Evolutionary conservation across 495 filamentous ascomycete genomes (phyloP).

Genomic region (Clohesyomyces aquaticus): DNA sequence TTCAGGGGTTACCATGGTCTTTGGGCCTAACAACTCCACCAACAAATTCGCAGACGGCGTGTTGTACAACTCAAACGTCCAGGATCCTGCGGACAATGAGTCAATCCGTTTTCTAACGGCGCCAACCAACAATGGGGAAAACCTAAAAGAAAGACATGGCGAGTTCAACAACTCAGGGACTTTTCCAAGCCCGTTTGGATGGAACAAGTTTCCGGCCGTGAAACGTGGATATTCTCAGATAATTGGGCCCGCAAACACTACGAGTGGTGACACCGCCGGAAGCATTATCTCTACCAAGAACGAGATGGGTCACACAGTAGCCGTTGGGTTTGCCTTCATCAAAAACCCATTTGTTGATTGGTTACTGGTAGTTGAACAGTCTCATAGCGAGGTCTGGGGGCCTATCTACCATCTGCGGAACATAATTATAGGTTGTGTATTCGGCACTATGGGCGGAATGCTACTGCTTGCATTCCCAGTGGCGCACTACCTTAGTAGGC

Average conservation of each 20-base stretch:
- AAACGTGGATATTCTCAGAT: slow-evolving; percentile 55
- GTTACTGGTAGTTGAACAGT: slow-evolving; percentile 80
- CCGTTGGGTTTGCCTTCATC: slow-evolving; percentile 72
- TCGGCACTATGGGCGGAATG: slow-evolving; percentile 74
- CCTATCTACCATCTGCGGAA: slow-evolving; percentile 73
- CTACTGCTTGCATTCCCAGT: slow-evolving; percentile 71
- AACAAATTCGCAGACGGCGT: slow-evolving; percentile 62
- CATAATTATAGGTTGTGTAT: slow-evolving; percentile 81
- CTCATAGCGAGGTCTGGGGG: slow-evolving; percentile 70
- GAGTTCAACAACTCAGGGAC: slow-evolving; percentile 51
- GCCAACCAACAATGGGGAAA: slow-evolving; percentile 33
- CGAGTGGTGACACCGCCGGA: slow-evolving; percentile 66
- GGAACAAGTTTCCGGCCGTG: slow-evolving; percentile 61
- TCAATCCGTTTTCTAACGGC: slow-evolving; percentile 53
- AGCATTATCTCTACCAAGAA: slow-evolving; percentile 69
- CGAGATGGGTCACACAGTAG: slow-evolving; percentile 66
- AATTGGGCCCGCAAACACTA: slow-evolving; percentile 47
- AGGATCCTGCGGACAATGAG: slow-evolving; percentile 27
- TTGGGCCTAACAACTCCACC: slow-evolving; percentile 65
- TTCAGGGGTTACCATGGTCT: slow-evolving; percentile 67
- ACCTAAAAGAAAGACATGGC: slow-evolving; percentile 53
- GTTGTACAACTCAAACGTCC: slow-evolving; percentile 34
- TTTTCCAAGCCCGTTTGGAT: slow-evolving; percentile 57
- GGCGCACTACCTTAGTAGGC: slow-evolving; percentile 77
- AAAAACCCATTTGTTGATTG: slow-evolving; percentile 70